Conservation (phyloP, 2,329 filamentous ascomycete genomes). For the Orbilia javanica region DNA sequence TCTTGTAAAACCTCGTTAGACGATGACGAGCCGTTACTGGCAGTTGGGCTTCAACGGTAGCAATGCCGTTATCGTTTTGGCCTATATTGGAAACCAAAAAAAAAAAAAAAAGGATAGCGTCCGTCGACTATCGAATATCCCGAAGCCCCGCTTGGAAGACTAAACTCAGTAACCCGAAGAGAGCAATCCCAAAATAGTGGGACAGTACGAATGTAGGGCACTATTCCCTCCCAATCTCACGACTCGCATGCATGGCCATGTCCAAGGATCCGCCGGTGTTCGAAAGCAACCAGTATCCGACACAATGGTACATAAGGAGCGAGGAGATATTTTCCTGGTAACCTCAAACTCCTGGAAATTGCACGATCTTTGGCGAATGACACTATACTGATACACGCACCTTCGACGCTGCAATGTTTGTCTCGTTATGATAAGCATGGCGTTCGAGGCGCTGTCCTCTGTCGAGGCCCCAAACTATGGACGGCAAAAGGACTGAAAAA, state of each 20-base stretch:
- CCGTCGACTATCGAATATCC: constrained; percentile 16
- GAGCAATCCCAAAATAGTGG: constrained; percentile 35
- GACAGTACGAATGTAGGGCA: constrained; percentile 33
- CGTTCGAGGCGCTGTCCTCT: constrained; percentile 35
- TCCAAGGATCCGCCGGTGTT: constrained; percentile 34
- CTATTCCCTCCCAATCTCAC: constrained; percentile 47
- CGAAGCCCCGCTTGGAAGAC: constrained; percentile 18
- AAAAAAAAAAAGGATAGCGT: background rate
- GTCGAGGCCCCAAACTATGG: constrained; percentile 21
- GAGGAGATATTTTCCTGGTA: constrained; percentile 32
- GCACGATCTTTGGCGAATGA: constrained; percentile 20
- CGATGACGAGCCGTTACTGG: constrained; percentile 20
- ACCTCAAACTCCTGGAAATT: constrained; percentile 33
- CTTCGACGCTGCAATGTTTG: constrained; percentile 35
- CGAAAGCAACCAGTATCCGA: constrained; percentile 42
- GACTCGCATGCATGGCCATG: constrained; percentile 41
- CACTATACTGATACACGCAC: constrained; percentile 27
- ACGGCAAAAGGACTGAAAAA: constrained; percentile 17
- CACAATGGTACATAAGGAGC: constrained; percentile 33
- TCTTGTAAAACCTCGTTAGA: constrained; percentile 37
- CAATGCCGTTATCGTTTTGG: constrained; percentile 27
- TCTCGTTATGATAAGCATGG: constrained; percentile 41
- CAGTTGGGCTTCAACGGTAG: constrained; percentile 9
- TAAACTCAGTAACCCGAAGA: constrained; percentile 12
- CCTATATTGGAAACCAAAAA: background rate